A percentile compares a stretch with the other conserved stretches of the same genome.
Conservation (phyloP, 2,329 filamentous ascomycete genomes). For the Rhynchosporium agropyri region DNA sequence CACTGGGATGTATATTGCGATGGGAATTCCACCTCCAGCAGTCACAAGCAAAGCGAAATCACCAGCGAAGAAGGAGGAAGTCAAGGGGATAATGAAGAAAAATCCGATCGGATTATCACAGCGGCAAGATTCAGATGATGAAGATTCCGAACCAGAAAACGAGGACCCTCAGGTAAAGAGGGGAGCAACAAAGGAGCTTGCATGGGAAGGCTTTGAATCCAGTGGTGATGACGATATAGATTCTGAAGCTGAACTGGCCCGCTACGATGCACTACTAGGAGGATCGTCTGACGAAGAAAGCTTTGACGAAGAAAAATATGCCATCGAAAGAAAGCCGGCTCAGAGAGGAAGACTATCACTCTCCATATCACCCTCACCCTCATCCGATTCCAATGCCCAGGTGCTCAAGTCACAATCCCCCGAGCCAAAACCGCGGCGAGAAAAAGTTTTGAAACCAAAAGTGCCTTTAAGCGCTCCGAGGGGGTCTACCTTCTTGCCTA, state of each 20-base stretch:
- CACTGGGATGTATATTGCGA: slow-evolving; percentile 37
- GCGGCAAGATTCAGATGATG: slow-evolving; percentile 18
- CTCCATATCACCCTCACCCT: slow-evolving; percentile 27
- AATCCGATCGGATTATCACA: slow-evolving; percentile 8
- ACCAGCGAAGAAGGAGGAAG: slow-evolving; percentile 28
- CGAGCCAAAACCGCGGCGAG: slow-evolving; percentile 24
- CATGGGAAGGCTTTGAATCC: slow-evolving; percentile 29
- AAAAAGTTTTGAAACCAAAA: slow-evolving; percentile 31
- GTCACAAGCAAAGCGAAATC: slow-evolving; percentile 16
- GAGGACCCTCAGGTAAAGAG: not conserved
- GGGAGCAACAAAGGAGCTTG: slow-evolving; percentile 16
- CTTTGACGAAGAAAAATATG: slow-evolving; percentile 35
- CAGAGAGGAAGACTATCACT: slow-evolving; percentile 27
- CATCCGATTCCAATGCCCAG: slow-evolving; percentile 11
- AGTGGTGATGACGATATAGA: slow-evolving; percentile 27
- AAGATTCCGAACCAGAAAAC: slow-evolving; percentile 18
- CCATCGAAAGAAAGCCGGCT: slow-evolving; percentile 21
- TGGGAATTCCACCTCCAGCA: slow-evolving; percentile 39
- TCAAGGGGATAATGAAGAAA: slow-evolving; percentile 28
- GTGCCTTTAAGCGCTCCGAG: slow-evolving; percentile 18
- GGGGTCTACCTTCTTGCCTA: slow-evolving; percentile 68
- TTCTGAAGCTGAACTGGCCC: slow-evolving; percentile 37
- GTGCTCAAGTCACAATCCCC: slow-evolving; percentile 24
- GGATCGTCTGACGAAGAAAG: slow-evolving; percentile 41
- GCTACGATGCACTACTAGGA: slow-evolving; percentile 39